Conservation (phyloP, 164 flowering plant genomes). For the Taxillus chinensis region DNA sequence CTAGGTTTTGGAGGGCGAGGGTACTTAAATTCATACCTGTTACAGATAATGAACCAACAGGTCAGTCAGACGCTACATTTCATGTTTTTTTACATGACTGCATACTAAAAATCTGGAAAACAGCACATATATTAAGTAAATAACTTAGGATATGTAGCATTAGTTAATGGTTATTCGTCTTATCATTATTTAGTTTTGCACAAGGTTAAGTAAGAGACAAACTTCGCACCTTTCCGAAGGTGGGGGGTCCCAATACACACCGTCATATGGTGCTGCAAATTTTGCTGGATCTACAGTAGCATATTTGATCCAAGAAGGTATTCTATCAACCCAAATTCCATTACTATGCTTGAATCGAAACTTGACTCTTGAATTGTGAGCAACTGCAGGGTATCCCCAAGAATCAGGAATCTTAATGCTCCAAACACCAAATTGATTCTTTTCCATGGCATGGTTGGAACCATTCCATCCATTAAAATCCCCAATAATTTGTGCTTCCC, state of each 20-base stretch:
- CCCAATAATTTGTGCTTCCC: conserved; percentile 93
- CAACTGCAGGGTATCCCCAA: conserved; percentile 62
- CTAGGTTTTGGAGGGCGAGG: conserved; percentile 80
- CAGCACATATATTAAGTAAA: too few species aligned
- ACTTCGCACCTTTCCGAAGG: conserved; percentile 65
- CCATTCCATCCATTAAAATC: conserved; percentile 98
- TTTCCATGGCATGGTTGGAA: conserved; percentile 71
- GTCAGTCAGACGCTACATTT: neutral
- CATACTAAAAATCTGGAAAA: too few species aligned
- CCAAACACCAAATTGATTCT: conserved; percentile 89
- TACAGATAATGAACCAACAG: conserved; percentile 8
- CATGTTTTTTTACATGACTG: neutral
- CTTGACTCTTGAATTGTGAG: conserved; percentile 81
- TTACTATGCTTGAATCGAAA: conserved; percentile 72
- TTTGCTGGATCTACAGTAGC: conserved; percentile 71
- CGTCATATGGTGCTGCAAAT: conserved; percentile 95
- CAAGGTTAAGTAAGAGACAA: conserved; percentile 3
- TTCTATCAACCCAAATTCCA: conserved; percentile 89
- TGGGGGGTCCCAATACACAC: conserved; percentile 91
- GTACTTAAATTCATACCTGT: conserved; percentile 72
- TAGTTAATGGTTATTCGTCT: too few species aligned
- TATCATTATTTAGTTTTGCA: too few species aligned
- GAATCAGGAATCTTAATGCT: conserved; percentile 62
- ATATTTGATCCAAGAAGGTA: conserved; percentile 95
- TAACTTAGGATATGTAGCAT: too few species aligned